Conservation (phyloP, 768 basidiomycete genomes). For the Tulasnella sp. region DNA sequence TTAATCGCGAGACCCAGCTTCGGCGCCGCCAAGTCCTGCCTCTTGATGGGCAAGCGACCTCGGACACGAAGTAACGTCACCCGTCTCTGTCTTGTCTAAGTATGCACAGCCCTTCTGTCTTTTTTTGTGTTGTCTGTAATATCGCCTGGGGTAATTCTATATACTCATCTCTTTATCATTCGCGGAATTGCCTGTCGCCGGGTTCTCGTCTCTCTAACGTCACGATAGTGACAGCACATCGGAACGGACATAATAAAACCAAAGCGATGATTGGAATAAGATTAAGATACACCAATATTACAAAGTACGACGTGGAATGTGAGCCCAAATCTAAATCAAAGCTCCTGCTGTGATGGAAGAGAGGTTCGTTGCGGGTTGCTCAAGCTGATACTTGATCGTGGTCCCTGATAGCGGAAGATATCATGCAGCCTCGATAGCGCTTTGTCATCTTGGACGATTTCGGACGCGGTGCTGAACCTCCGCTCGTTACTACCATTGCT, state of each 20-base stretch:
- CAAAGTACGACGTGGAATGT: neutral
- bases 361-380: constrained; percentile 8
- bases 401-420: constrained; percentile 67
- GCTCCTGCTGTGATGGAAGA: constrained; percentile 8
- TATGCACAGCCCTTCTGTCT: neutral
- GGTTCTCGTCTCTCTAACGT: neutral
- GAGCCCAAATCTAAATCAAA: neutral
- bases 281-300: neutral
- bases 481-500: constrained; percentile 15
- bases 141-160: neutral
- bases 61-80: no score
- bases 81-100: neutral
- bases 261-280: neutral
- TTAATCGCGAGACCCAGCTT: constrained; percentile 56
- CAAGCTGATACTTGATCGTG: constrained; percentile 26
- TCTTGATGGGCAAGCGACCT: neutral
- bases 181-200: no score
- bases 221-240: neutral
- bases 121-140: neutral
- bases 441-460: constrained; percentile 49
- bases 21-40: constrained; percentile 11
- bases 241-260: neutral
- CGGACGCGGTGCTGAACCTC: constrained; percentile 27
- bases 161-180: neutral
- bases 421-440: constrained; percentile 72